Conservation (phyloP, 2,329 filamentous ascomycete species). For the Ceratocystiopsis minuta region DNA sequence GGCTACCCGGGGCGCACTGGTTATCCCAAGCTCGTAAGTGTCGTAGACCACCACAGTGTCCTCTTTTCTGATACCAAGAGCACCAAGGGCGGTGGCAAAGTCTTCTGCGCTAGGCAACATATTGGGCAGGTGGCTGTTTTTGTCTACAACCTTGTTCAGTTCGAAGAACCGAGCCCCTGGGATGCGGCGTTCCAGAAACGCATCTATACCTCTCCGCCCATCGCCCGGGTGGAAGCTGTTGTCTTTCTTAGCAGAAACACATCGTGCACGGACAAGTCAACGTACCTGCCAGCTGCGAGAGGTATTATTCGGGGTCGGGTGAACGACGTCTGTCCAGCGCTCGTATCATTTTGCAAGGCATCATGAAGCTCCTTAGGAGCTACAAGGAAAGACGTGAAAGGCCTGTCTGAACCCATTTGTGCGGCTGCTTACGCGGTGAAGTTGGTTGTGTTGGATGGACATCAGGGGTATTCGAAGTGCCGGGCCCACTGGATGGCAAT, state of each 20-base stretch:
- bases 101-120: conserved; percentile 73
- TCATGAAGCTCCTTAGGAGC: conserved; percentile 65
- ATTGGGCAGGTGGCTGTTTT: conserved; percentile 74
- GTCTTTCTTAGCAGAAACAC: conserved; percentile 77
- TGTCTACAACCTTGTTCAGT: conserved; percentile 77
- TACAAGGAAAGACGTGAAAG: conserved; percentile 66
- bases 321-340: conserved; percentile 59
- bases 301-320: conserved; percentile 29
- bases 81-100: conserved; percentile 76
- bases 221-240: conserved; percentile 72
- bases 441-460: too few species aligned
- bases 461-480: too few species aligned
- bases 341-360: conserved; percentile 64
- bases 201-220: conserved; percentile 57
- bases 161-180: conserved; percentile 89
- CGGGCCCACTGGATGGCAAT: too few species aligned
- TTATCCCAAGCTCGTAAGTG: conserved; percentile 73
- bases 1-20: conserved; percentile 78
- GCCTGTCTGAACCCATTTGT: conserved; percentile 23
- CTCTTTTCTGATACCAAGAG: conserved; percentile 67
- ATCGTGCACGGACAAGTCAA: background rate
- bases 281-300: too few species aligned
- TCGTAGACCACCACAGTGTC: conserved; percentile 92
- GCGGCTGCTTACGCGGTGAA: background rate
- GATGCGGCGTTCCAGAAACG: conserved; percentile 67